phyloP scores from a whole-genome alignment of 2,329 filamentous ascomycete species.

The Pseudogymnoascus sp. region DNA sequence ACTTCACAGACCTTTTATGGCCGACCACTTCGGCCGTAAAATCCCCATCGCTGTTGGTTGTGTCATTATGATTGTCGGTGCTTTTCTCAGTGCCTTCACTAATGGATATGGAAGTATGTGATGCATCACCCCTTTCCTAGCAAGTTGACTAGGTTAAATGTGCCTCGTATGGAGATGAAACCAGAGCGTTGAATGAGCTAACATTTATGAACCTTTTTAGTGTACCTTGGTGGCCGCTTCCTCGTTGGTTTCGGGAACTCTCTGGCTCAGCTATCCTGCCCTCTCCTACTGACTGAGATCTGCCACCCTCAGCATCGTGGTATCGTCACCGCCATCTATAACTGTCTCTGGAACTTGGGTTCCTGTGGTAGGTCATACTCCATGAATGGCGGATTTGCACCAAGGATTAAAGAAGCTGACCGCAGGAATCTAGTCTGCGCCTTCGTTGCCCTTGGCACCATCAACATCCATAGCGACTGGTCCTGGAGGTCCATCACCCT shows the following conservation, averaged over 20 bases:
- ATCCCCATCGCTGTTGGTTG: slow-evolving; percentile 25
- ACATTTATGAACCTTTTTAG: slow-evolving; percentile 22
- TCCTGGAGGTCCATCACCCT: slow-evolving; percentile 61
- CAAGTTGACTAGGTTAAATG: not conserved
- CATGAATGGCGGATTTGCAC: not conserved
- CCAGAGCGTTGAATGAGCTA: not conserved
- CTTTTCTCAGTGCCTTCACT: slow-evolving; percentile 34
- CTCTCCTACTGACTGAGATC: slow-evolving; percentile 58
- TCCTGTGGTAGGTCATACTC: slow-evolving; percentile 28
- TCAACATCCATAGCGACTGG: slow-evolving; percentile 52
- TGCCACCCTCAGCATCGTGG: slow-evolving; percentile 63
- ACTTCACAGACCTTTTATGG: slow-evolving; percentile 32
- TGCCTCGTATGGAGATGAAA: no score
- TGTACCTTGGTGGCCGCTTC: slow-evolving; percentile 55
- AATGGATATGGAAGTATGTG: slow-evolving; percentile 35
- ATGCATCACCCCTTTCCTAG: not conserved
- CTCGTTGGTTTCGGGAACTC: slow-evolving; percentile 63
- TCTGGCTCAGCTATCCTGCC: slow-evolving; percentile 55
- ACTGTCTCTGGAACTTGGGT: slow-evolving; percentile 61
- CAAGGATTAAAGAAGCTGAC: slow-evolving; percentile 15
- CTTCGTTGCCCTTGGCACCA: slow-evolving; percentile 57
- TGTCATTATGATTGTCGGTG: slow-evolving; percentile 35
- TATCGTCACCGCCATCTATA: slow-evolving; percentile 59
- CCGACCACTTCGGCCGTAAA: slow-evolving; percentile 28
- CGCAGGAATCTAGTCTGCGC: slow-evolving; percentile 44